These are phyloP conservation scores for Fusarium sp. DNA, from an alignment of 2,329 filamentous ascomycete genomes.

Conservation along the genomic window DNA sequence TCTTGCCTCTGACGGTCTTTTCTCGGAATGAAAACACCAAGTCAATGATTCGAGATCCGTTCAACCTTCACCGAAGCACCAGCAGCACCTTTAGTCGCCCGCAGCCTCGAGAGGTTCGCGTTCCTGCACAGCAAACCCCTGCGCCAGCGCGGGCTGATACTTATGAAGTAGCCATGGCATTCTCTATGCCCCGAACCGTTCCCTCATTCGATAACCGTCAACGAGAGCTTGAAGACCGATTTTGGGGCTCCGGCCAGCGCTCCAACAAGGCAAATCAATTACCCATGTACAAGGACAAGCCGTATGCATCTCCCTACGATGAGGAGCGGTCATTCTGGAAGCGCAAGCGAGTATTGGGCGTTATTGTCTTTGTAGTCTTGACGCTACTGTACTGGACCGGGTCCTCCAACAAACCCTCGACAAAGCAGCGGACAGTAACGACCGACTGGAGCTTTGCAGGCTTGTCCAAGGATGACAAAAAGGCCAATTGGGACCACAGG, in stretches of 20 bases:
- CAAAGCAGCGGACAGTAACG: constrained; percentile 48
- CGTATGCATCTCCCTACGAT: constrained; percentile 71
- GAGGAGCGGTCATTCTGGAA: constrained; percentile 65
- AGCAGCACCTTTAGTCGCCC: constrained; percentile 58
- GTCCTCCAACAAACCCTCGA: constrained; percentile 50
- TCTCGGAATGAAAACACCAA: constrained; percentile 45
- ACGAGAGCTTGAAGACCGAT: constrained; percentile 70
- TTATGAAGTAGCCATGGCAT: constrained; percentile 67
- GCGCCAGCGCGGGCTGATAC: constrained; percentile 60
- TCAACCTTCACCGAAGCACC: constrained; percentile 52
- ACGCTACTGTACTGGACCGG: constrained; percentile 76
- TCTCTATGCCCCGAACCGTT: constrained; percentile 73
- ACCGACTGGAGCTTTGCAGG: constrained; percentile 67
- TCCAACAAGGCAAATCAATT: constrained; percentile 57
- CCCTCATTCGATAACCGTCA: constrained; percentile 73
- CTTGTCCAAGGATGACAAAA: constrained; percentile 56
- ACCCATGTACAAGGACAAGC: constrained; percentile 99
- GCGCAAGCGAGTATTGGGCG: constrained; percentile 67
- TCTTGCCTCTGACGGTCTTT: constrained; percentile 1
- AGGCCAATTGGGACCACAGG: constrained; percentile 78
- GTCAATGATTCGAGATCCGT: constrained; percentile 56
- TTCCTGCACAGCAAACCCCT: constrained; percentile 53
- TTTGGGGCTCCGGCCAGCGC: constrained; percentile 64
- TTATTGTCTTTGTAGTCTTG: constrained; percentile 63
- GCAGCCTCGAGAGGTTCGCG: constrained; percentile 56